Evolutionary conservation across 352 stramenopile genomes (phyloP).

Genomic region (Phytophthora quininea): DNA sequence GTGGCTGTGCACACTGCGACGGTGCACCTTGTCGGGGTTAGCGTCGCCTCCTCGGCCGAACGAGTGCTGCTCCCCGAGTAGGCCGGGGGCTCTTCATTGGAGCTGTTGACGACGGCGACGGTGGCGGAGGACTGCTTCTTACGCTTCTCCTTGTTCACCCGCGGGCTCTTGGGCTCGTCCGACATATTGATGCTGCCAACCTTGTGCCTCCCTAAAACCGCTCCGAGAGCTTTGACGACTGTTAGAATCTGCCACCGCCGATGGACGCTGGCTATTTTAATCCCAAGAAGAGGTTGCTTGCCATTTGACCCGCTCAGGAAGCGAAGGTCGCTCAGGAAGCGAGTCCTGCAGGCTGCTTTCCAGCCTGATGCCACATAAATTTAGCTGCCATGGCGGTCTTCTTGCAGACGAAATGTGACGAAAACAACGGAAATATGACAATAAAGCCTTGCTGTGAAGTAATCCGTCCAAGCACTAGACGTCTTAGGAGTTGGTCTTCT

Average conservation of each 20-base stretch:
- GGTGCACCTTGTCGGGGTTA: slow-evolving; percentile 24
- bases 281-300: background rate
- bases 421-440: too few species aligned
- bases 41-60: slow-evolving; percentile 25
- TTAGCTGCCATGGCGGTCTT: background rate
- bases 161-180: slow-evolving; percentile 31
- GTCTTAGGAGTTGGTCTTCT: too few species aligned
- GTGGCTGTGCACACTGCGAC: slow-evolving; percentile 14
- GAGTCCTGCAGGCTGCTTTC: too few species aligned
- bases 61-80: slow-evolving; percentile 31
- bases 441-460: too few species aligned
- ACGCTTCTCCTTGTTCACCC: slow-evolving; percentile 33
- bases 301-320: too few species aligned
- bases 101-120: slow-evolving; percentile 37
- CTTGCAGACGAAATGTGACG: too few species aligned
- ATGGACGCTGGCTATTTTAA: slow-evolving; percentile 14
- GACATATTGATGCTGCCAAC: slow-evolving; percentile 19
- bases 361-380: background rate
- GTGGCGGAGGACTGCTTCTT: slow-evolving; percentile 44
- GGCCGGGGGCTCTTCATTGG: slow-evolving; percentile 19
- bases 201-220: slow-evolving; percentile 10
- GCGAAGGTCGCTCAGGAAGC: too few species aligned
- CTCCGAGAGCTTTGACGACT: slow-evolving; percentile 13
- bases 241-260: slow-evolving; percentile 17
- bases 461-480: too few species aligned